Conservation (phyloP, 208 protist species). For the Wallacemonas sp. region DNA sequence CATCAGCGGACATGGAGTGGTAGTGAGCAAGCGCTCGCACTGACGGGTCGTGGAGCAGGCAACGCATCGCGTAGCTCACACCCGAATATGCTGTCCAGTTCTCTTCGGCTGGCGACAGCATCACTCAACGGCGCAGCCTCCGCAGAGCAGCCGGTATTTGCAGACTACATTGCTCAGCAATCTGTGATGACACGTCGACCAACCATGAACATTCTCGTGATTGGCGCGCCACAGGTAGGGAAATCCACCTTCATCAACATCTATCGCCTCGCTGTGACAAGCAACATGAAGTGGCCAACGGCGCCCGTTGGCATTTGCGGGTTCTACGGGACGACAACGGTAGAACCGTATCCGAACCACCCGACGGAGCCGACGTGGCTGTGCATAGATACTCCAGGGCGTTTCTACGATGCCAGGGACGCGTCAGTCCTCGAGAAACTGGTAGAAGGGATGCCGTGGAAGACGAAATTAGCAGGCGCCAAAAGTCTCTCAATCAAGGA, state of each 20-base stretch:
- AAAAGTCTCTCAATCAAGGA: conserved; percentile 34
- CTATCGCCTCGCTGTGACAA: conserved; percentile 60
- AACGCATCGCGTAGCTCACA: not conserved
- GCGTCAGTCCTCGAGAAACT: conserved; percentile 47
- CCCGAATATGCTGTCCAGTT: conserved; percentile 7
- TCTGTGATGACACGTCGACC: conserved; percentile 1
- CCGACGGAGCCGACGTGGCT: conserved; percentile 64
- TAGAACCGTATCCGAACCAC: conserved; percentile 74
- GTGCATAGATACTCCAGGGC: conserved; percentile 82
- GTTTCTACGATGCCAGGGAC: conserved; percentile 46
- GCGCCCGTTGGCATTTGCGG: conserved; percentile 79
- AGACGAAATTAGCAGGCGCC: conserved; percentile 50
- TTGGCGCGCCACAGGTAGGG: conserved; percentile 75
- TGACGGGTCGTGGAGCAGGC: not conserved
- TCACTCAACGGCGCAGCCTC: not conserved
- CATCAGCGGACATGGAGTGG: not conserved
- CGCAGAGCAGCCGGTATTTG: conserved; percentile 7
- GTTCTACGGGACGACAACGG: conserved; percentile 72
- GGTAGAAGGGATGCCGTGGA: conserved; percentile 68
- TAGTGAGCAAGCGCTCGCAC: not conserved
- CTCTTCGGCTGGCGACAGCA: not conserved
- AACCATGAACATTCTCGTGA: conserved; percentile 73
- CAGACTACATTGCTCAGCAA: conserved; percentile 10
- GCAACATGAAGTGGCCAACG: conserved; percentile 64
- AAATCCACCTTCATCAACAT: conserved; percentile 84